Evolutionary conservation across 495 filamentous ascomycete genomes (phyloP), one percentile per base, ranked within the genome.

Genomic region (Penicillium turbatum): DNA sequence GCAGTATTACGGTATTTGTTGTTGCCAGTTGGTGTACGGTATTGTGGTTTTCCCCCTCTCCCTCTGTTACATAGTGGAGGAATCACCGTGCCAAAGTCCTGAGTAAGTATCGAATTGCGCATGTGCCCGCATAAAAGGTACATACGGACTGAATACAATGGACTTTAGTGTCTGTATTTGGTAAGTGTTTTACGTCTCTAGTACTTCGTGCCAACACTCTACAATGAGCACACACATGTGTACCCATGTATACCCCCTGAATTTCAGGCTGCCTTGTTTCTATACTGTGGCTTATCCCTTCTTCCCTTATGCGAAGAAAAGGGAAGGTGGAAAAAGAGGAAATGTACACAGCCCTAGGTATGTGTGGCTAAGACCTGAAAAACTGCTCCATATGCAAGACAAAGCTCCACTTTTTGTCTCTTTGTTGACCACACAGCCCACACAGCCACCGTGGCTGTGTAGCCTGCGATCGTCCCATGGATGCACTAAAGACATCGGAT

Each of bases 1-100:
- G 62, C 59, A 48, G 59, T 62, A 60, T 54, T 55, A 48, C 34
- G 38, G 49, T 51, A 51, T 42, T 42, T 45, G 42, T 49, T 45
- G 62, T 64, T 54, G 51, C 17, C 54, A 16, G 15, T 27, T 42
- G 54, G 39, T 44, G 34, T 39, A 49, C 35, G 53, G 53, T 48
- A 37, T 41, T 31, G 27, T 39, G 42, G 55, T 38, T 55, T 38
- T 35, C 35, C 40, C 19, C 39, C 46, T 4, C 21, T 24, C 21
- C 21, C 21, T 24, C 21, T 24, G 21, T 24, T 4, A n/a, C n/a
- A n/a, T n/a, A 24, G 21, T 57, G 27, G 47, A 19, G 36, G 35
- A 26, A 19, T 16, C 35, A 16, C n/a, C 4, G 21, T 24, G 11
- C 2, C 26, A 41, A 27, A 9, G 41, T 44, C 26, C 3, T 15